Evolutionary conservation across 1,284 basidiomycete genomes (phyloP).

Genomic region (Rhodotorula sp.): DNA sequence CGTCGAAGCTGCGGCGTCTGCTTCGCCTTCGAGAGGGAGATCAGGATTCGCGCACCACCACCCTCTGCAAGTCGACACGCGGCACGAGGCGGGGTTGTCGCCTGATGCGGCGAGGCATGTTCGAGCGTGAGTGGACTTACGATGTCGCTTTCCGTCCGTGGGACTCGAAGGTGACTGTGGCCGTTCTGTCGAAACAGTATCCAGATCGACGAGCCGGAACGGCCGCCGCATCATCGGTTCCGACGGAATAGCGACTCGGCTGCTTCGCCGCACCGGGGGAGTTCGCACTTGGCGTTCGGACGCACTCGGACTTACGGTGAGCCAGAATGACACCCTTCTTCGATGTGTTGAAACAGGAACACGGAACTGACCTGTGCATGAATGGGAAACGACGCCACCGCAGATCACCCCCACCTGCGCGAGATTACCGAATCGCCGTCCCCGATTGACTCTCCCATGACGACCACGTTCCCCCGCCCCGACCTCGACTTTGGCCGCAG

Average conservation of each 20-base stretch:
- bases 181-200: conserved; percentile 3
- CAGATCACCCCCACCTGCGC: conserved; percentile 21
- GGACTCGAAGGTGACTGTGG: too few relatives aligned
- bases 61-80: too few relatives aligned
- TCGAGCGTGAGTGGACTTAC: conserved; percentile 20
- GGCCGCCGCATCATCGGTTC: conserved; percentile 16
- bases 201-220: conserved; percentile 31
- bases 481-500: conserved; percentile 54
- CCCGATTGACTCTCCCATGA: neutral
- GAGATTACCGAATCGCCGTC: conserved; percentile 22
- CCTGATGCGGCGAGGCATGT: neutral
- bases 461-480: conserved; percentile 37
- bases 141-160: too few relatives aligned
- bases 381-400: neutral
- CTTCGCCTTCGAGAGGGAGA: too few relatives aligned
- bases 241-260: conserved; percentile 38
- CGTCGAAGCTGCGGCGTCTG: too few relatives aligned
- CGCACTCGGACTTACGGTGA: conserved; percentile 1
- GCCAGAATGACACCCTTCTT: too few relatives aligned
- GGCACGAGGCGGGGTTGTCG: neutral
- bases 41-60: too few relatives aligned
- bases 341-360: too few relatives aligned
- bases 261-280: conserved; percentile 17
- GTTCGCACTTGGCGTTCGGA: neutral
- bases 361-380: neutral